phyloP scores from a whole-genome alignment of 2,329 filamentous ascomycete species.

The Teratosphaeria pseudoeucalypti region DNA sequence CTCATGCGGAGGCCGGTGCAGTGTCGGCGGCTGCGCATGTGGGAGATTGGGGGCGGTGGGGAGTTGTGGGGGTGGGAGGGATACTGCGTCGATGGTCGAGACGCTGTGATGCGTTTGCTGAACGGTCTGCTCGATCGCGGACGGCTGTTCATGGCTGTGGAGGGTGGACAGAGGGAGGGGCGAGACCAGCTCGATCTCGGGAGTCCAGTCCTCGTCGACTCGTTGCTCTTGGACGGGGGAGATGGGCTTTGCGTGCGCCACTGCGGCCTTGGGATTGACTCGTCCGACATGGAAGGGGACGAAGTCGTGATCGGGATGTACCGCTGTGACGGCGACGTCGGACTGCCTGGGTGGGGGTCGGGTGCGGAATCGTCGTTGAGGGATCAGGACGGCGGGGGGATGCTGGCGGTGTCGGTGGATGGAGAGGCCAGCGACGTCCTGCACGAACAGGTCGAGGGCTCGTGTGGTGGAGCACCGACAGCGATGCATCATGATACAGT shows the following conservation, averaged over 20 bases:
- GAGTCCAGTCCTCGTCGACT: constrained; percentile 5
- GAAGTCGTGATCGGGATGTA: not conserved
- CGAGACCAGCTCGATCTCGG: constrained; percentile 7
- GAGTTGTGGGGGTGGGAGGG: not conserved
- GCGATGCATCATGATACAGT: not conserved
- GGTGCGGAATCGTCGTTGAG: constrained; percentile 2
- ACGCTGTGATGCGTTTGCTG: not conserved
- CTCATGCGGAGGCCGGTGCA: not conserved
- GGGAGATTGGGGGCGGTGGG: not conserved
- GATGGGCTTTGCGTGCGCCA: not conserved
- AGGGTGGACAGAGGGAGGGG: not conserved
- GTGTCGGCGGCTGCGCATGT: not conserved
- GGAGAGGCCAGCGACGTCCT: not conserved
- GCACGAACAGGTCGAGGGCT: not conserved
- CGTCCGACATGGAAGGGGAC: not conserved
- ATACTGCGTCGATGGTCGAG: not conserved
- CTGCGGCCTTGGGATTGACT: not conserved
- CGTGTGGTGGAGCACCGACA: not conserved
- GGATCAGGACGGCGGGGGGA: not conserved
- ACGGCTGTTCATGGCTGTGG: not conserved
- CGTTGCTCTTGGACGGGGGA: constrained; percentile 1
- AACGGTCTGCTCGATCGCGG: not conserved
- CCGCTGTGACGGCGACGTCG: not conserved
- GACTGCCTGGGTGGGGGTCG: not conserved
- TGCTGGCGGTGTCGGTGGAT: constrained; percentile 1